Conservation (phyloP, 2,329 filamentous ascomycete species). For the Gremmenia infestans region DNA sequence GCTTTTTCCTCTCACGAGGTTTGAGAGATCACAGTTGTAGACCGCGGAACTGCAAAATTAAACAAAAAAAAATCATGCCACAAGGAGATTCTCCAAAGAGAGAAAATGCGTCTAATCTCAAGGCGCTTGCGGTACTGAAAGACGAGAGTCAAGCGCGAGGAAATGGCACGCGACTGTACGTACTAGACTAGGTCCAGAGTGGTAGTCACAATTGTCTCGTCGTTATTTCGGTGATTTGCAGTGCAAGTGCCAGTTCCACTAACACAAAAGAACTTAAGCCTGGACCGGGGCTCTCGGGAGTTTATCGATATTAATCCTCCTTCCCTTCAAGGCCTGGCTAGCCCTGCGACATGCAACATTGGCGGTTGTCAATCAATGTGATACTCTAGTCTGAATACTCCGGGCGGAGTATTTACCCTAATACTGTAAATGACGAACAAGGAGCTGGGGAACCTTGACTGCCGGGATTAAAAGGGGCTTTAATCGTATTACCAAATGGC, state of each 20-base stretch:
- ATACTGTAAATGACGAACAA: not conserved
- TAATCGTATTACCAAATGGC: not conserved
- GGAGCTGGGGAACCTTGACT: too few relatives aligned
- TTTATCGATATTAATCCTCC: not conserved
- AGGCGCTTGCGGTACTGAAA: not conserved
- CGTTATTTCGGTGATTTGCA: constrained; percentile 4
- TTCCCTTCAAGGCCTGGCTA: not conserved
- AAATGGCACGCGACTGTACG: not conserved
- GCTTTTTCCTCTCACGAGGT: not conserved
- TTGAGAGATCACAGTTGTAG: not conserved
- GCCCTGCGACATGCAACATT: not conserved
- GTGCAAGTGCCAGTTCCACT: not conserved
- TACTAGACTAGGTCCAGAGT: too few relatives aligned
- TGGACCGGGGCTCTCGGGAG: not conserved
- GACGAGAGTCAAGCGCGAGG: not conserved
- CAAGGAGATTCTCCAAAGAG: not conserved
- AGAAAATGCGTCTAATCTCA: not conserved
- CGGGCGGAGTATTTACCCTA: not conserved
- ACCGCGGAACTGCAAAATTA: not conserved
- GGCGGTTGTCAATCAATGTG: not conserved
- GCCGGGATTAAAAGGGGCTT: too few relatives aligned
- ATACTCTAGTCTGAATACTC: not conserved
- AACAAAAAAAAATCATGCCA: not conserved
- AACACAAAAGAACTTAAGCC: not conserved
- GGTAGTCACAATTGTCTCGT: not conserved